These are phyloP conservation scores for Rutidosis leptorrhynchoides DNA, from an alignment of 129 eudicot genomes.

Conservation along the genomic window DNA sequence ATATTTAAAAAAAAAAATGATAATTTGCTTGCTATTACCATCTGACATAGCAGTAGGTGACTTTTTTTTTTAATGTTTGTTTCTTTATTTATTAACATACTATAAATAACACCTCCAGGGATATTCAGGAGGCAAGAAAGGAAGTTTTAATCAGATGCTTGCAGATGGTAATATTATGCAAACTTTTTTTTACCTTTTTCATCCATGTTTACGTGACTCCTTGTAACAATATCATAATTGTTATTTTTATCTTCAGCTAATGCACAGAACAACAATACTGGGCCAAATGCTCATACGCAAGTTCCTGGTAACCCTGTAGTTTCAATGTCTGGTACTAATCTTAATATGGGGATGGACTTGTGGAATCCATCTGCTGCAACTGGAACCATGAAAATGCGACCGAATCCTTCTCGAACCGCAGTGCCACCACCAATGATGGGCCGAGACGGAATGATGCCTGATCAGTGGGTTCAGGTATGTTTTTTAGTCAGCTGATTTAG, in stretches of 20 bases:
- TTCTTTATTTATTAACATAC: not conserved
- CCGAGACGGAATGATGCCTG: slow-evolving; percentile 37
- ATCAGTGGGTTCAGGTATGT: slow-evolving; percentile 88
- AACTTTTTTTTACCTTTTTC: slow-evolving; percentile 4
- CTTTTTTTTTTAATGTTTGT: not conserved
- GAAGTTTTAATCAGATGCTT: slow-evolving; percentile 95
- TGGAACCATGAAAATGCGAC: slow-evolving; percentile 56
- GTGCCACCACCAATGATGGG: slow-evolving; percentile 40
- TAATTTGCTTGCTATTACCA: not conserved
- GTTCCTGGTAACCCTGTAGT: slow-evolving; percentile 51
- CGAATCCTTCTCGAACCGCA: slow-evolving; percentile 35
- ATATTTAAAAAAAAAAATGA: too few species aligned
- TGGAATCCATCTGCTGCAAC: slow-evolving; percentile 77
- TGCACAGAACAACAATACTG: slow-evolving; percentile 49
- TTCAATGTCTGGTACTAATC: slow-evolving; percentile 58
- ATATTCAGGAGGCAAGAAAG: slow-evolving; percentile 68
- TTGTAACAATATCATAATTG: not conserved
- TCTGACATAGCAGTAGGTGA: not conserved
- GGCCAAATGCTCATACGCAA: slow-evolving; percentile 43
- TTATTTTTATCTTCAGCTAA: slow-evolving; percentile 46
- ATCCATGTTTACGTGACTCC: not conserved
- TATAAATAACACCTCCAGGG: slow-evolving; percentile 38
- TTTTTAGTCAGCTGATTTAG: too few species aligned
- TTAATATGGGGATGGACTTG: slow-evolving; percentile 92
- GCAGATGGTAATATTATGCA: slow-evolving; percentile 68